phyloP scores from a whole-genome alignment of 2,329 filamentous ascomycete genomes.

The Hirsutella minnesotensis region DNA sequence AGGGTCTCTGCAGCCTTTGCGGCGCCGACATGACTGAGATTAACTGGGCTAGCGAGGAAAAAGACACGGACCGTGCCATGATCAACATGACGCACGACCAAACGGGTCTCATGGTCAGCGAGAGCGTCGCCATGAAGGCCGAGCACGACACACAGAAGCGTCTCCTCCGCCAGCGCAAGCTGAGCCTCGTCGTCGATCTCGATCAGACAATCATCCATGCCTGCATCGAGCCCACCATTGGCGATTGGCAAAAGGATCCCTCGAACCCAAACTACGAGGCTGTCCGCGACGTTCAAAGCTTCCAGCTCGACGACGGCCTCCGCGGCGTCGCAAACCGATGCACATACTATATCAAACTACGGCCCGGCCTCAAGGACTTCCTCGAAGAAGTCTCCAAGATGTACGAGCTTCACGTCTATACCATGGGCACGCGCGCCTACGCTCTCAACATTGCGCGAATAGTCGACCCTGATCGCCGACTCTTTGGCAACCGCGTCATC shows the following conservation, averaged over 20 bases:
- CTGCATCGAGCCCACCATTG: slow-evolving; percentile 90
- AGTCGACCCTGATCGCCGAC: slow-evolving; percentile 76
- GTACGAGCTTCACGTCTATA: slow-evolving; percentile 97
- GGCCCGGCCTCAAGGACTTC: slow-evolving; percentile 75
- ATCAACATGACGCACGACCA: slow-evolving; percentile 96
- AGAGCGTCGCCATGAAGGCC: slow-evolving; percentile 64
- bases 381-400: slow-evolving; percentile 63
- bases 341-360: slow-evolving; percentile 97
- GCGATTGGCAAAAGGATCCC: slow-evolving; percentile 85
- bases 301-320: slow-evolving; percentile 82
- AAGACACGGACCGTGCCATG: slow-evolving; percentile 73
- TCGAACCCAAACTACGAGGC: slow-evolving; percentile 84
- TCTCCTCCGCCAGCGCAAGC: slow-evolving; percentile 66
- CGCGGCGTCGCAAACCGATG: slow-evolving; percentile 58
- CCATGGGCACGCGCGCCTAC: slow-evolving; percentile 97
- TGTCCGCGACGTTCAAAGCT: slow-evolving; percentile 76
- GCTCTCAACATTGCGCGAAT: slow-evolving; percentile 85
- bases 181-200: slow-evolving; percentile 90
- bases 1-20: slow-evolving; percentile 81
- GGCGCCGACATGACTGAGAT: slow-evolving; percentile 93
- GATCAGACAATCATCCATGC: slow-evolving; percentile 99
- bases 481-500: slow-evolving; percentile 90
- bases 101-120: slow-evolving; percentile 73
- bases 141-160: slow-evolving; percentile 81
- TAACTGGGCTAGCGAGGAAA: slow-evolving; percentile 69